A percentile compares a stretch with the other conserved stretches of the same genome.
These are phyloP conservation scores for California macrophylla DNA, from an alignment of 441 rosid genomes.

Conservation along the genomic window DNA sequence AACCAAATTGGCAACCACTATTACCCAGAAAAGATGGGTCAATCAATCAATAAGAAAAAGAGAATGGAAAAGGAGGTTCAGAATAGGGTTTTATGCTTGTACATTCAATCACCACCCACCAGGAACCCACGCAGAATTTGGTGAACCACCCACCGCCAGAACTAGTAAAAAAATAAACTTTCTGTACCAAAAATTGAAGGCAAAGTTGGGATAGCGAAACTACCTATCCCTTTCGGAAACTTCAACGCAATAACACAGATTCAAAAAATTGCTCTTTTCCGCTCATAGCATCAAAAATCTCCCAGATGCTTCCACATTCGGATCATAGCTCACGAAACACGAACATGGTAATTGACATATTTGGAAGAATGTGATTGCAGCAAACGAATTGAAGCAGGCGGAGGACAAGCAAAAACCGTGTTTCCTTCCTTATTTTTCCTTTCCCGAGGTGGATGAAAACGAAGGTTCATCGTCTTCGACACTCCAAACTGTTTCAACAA, in stretches of 20 bases:
- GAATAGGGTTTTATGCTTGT: conserved; percentile 10
- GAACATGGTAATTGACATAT: background rate
- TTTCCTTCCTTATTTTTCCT: background rate
- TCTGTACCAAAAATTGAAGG: background rate
- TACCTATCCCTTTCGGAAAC: conserved; percentile 17
- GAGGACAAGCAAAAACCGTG: background rate
- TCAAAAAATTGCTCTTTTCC: background rate
- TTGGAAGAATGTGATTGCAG: background rate
- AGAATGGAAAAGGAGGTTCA: background rate
- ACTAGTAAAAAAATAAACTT: conserved; percentile 7
- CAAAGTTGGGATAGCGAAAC: background rate
- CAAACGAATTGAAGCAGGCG: background rate
- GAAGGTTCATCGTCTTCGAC: background rate
- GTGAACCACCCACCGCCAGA: background rate
- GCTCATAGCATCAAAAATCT: background rate
- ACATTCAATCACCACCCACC: conserved; percentile 11
- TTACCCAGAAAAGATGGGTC: conserved; percentile 3
- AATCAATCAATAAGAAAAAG: conserved; percentile 4
- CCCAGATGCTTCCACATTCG: background rate
- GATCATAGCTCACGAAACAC: background rate
- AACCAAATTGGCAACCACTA: conserved; percentile 14
- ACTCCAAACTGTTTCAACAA: background rate
- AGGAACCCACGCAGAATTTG: conserved; percentile 10
- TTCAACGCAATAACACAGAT: conserved; percentile 20
- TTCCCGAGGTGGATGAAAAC: background rate